A percentile compares a stretch with the other conserved stretches of the same genome.
Conservation (phyloP, 1,139 yeast genomes). For the Debaryomyces robertsiae region DNA sequence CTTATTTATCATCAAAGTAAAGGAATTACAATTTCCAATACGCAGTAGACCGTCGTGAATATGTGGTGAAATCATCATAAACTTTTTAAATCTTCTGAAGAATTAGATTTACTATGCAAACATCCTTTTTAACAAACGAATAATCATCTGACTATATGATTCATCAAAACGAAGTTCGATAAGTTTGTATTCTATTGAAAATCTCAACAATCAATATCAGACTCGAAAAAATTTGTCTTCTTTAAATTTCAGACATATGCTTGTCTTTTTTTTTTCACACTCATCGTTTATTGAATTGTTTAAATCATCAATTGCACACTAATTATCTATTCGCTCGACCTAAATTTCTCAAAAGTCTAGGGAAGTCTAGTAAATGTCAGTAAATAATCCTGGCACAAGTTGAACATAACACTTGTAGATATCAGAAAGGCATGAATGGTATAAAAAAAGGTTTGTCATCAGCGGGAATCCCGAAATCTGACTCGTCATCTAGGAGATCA, state of each 20-base stretch:
- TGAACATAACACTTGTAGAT: conserved; percentile 10
- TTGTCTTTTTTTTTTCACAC: conserved; percentile 76
- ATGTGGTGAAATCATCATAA: conserved; percentile 90
- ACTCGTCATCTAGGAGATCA: conserved; percentile 98
- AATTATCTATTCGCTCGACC: conserved; percentile 8
- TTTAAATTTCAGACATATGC: conserved; percentile 92
- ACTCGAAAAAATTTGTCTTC: conserved; percentile 68
- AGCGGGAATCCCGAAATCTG: conserved; percentile 89
- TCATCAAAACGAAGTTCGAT: conserved; percentile 6
- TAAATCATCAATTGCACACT: conserved; percentile 5
- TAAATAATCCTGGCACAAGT: not conserved
- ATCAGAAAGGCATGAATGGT: conserved; percentile 99
- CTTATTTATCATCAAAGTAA: conserved; percentile 85
- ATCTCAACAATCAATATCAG: conserved; percentile 49
- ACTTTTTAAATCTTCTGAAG: conserved; percentile 30
- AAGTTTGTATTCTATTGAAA: not conserved
- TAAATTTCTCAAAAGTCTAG: no score
- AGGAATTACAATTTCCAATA: conserved; percentile 71
- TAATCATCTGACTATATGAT: conserved; percentile 10
- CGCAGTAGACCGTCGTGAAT: conserved; percentile 99
- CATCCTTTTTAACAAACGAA: conserved; percentile 9
- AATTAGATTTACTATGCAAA: conserved; percentile 4
- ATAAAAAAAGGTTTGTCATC: conserved; percentile 78
- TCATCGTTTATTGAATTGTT: conserved; percentile 57
- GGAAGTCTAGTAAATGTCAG: conserved; percentile 3